Percentiles rank a stretch among this genome's conserved stretches.
Evolutionary conservation across 805 yeast genomes (phyloP).

Genomic region (Wickerhamiella cacticola): DNA sequence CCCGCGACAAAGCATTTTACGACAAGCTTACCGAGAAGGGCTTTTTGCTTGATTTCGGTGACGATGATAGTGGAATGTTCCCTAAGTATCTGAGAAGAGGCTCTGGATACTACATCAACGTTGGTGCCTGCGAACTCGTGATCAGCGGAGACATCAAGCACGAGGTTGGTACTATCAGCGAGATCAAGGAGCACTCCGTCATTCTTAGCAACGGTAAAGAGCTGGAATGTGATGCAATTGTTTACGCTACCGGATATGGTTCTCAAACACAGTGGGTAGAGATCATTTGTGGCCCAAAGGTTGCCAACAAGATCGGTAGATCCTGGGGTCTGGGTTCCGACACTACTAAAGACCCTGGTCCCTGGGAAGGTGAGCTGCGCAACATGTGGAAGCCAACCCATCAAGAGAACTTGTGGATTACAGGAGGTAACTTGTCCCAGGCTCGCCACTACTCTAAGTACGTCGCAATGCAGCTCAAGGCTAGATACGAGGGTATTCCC

Average conservation of each 20-base stretch:
- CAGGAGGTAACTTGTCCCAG: conserved; percentile 8
- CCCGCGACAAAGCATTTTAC: conserved; percentile 28
- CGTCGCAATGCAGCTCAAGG: conserved; percentile 9
- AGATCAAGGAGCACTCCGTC: conserved; percentile 32
- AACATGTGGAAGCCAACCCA: conserved; percentile 10
- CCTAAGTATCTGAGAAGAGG: conserved; percentile 34
- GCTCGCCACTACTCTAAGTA: conserved; percentile 9
- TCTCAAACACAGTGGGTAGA: conserved; percentile 9
- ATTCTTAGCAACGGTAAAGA: conserved; percentile 32
- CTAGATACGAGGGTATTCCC: conserved; percentile 4
- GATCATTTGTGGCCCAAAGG: neutral
- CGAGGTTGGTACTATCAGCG: conserved; percentile 30
- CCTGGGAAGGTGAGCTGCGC: conserved; percentile 10
- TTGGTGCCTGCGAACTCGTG: conserved; percentile 34
- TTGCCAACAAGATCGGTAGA: conserved; percentile 7
- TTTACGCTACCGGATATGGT: conserved; percentile 36
- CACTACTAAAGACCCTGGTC: conserved; percentile 6
- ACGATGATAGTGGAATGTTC: conserved; percentile 35
- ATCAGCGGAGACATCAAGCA: conserved; percentile 32
- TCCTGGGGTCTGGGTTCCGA: conserved; percentile 8
- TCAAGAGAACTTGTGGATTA: conserved; percentile 7
- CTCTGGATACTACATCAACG: conserved; percentile 39
- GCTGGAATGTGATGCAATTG: conserved; percentile 32
- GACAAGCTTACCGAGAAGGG: conserved; percentile 30
- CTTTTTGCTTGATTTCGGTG: conserved; percentile 34